phyloP scores from a whole-genome alignment of 78 protist species.

The slime mould (Dictyostelium discoideum) region DNA sequence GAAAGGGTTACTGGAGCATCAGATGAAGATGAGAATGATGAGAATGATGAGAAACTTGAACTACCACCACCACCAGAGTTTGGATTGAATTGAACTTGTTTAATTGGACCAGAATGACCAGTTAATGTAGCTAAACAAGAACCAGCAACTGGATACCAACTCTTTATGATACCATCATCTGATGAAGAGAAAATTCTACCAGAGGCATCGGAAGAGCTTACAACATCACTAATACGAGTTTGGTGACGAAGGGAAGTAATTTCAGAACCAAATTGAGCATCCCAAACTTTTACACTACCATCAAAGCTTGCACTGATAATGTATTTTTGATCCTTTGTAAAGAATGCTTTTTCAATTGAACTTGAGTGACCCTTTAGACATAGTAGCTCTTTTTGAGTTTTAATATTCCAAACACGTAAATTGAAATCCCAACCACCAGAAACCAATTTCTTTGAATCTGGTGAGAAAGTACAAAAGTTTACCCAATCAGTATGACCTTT shows the following conservation, averaged over 20 bases:
- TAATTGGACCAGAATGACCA: conserved; percentile 74
- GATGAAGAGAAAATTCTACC: conserved; percentile 44
- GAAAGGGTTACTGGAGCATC: neutral
- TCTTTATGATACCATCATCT: conserved; percentile 73
- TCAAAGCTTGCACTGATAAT: conserved; percentile 69
- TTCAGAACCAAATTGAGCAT: conserved; percentile 69
- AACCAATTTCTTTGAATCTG: conserved; percentile 61
- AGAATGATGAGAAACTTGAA: no score
- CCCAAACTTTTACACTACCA: conserved; percentile 82
- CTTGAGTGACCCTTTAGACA: conserved; percentile 77
- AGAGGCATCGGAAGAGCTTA: neutral
- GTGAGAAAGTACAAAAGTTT: conserved; percentile 61
- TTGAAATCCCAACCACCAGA: conserved; percentile 80
- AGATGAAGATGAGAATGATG: neutral
- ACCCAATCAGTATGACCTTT: conserved; percentile 84
- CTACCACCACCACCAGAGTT: neutral
- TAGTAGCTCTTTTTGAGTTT: conserved; percentile 15
- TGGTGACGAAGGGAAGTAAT: conserved; percentile 56
- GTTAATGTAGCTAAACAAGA: conserved; percentile 59
- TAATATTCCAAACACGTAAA: conserved; percentile 72
- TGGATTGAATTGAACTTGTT: conserved; percentile 28
- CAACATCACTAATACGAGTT: conserved; percentile 62
- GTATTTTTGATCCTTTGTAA: conserved; percentile 15
- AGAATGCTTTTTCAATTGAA: conserved; percentile 56
- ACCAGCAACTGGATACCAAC: conserved; percentile 71